Conservation (phyloP, 2,329 filamentous ascomycete species). For the Colletotrichum horii region DNA sequence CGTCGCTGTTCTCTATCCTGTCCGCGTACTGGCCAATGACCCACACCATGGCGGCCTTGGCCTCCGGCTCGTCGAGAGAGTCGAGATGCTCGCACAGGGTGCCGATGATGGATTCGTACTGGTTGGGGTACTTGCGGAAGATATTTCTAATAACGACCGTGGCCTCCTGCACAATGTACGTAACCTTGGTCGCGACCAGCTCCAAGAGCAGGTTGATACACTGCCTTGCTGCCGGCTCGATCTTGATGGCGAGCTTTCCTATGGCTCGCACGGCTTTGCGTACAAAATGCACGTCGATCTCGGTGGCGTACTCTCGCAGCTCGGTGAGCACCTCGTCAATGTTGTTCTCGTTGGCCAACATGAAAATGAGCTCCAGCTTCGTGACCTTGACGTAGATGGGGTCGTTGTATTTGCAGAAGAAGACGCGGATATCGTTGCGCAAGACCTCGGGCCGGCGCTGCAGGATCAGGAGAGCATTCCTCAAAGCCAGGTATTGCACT, state of each 20-base stretch:
- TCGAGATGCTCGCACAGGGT: slow-evolving; percentile 96
- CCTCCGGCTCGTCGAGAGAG: slow-evolving; percentile 94
- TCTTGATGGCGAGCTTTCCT: slow-evolving; percentile 98
- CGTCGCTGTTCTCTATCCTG: slow-evolving; percentile 95
- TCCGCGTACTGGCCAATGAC: slow-evolving; percentile 98
- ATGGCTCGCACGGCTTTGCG: slow-evolving; percentile 97
- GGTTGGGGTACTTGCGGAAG: slow-evolving; percentile 98
- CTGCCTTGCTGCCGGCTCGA: slow-evolving; percentile 86
- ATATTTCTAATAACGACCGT: slow-evolving; percentile 99
- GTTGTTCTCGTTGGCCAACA: slow-evolving; percentile 94
- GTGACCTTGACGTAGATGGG: slow-evolving; percentile 99
- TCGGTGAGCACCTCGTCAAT: slow-evolving; percentile 95
- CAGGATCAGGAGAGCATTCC: slow-evolving; percentile 92
- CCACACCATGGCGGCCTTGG: slow-evolving; percentile 99
- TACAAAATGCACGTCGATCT: slow-evolving; percentile 98
- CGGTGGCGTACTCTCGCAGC: slow-evolving; percentile 93
- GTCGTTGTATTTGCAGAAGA: slow-evolving; percentile 99
- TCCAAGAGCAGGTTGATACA: slow-evolving; percentile 95
- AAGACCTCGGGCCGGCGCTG: slow-evolving; percentile 92
- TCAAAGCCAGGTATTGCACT: slow-evolving; percentile 94
- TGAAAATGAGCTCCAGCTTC: slow-evolving; percentile 97
- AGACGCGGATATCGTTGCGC: slow-evolving; percentile 95
- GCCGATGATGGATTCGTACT: slow-evolving; percentile 97
- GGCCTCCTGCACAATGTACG: slow-evolving; percentile 98
- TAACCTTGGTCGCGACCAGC: slow-evolving; percentile 95